Evolutionary conservation across 805 yeast species (phyloP).

Genomic region (Myxozyma nipponensis): DNA sequence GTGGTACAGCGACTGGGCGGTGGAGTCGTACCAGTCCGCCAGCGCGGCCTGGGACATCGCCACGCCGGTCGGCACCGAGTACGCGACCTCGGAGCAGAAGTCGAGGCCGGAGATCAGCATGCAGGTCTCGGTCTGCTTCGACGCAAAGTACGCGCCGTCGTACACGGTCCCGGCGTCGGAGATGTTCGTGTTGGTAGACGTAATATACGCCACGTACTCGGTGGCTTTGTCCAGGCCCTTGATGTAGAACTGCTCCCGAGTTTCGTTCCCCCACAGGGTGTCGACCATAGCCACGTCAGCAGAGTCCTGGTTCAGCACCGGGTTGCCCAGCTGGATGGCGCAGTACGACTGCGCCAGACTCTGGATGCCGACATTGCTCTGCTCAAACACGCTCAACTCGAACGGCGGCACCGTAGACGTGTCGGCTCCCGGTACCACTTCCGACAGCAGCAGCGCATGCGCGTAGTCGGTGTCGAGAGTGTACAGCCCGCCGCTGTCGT

Average conservation of each 20-base stretch:
- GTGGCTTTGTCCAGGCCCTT: constrained; percentile 59
- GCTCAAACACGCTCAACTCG: constrained; percentile 45
- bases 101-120: constrained; percentile 67
- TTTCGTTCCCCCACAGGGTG: constrained; percentile 43
- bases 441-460: constrained; percentile 12
- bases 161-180: constrained; percentile 61
- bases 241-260: constrained; percentile 59
- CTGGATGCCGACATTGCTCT: constrained; percentile 37
- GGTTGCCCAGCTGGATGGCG: constrained; percentile 59
- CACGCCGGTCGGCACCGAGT: constrained; percentile 68
- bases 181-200: constrained; percentile 44
- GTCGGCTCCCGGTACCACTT: constrained; percentile 1
- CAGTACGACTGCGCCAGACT: constrained; percentile 59
- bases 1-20: constrained; percentile 52
- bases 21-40: constrained; percentile 54
- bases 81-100: constrained; percentile 79
- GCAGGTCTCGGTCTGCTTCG: constrained; percentile 56
- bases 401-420: constrained; percentile 7
- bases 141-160: constrained; percentile 49
- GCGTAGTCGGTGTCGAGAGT: constrained; percentile 14
- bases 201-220: constrained; percentile 59
- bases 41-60: constrained; percentile 38
- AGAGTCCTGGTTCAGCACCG: constrained; percentile 35
- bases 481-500: neutral
- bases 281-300: constrained; percentile 39